Conservation (phyloP, 148 eudicot genomes). For the Persicaria maculosa region DNA sequence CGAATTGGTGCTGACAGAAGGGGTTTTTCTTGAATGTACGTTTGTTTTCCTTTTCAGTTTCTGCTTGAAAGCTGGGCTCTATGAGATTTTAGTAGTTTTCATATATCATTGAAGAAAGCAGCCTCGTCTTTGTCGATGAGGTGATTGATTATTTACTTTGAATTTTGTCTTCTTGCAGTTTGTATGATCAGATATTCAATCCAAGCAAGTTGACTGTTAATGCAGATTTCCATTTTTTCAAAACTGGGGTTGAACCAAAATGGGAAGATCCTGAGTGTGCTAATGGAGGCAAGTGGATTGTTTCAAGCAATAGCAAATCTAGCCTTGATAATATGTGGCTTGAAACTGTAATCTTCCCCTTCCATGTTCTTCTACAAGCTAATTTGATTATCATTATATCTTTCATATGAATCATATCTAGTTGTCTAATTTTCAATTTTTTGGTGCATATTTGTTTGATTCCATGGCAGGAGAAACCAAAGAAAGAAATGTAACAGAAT, state of each 20-base stretch:
- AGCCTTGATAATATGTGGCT: slow-evolving; percentile 80
- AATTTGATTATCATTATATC: not conserved
- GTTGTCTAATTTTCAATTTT: slow-evolving; percentile 13
- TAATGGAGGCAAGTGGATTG: slow-evolving; percentile 91
- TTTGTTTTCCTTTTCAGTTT: no score
- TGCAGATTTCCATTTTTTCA: slow-evolving; percentile 90
- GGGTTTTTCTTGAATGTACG: no score
- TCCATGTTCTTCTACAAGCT: not conserved
- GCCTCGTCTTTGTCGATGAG: not conserved
- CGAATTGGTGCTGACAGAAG: no score
- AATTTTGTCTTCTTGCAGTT: slow-evolving; percentile 40
- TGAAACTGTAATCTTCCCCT: slow-evolving; percentile 55
- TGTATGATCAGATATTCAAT: slow-evolving; percentile 73
- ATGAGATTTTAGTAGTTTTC: no score
- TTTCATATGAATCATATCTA: not conserved
- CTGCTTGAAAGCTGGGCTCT: no score
- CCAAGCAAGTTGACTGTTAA: slow-evolving; percentile 66
- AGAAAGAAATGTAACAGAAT: no score
- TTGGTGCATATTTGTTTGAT: not conserved
- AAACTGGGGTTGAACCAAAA: slow-evolving; percentile 86
- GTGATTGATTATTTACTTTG: slow-evolving; percentile 12
- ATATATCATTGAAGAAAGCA: not conserved
- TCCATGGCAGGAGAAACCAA: no score
- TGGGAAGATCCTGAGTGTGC: slow-evolving; percentile 99
- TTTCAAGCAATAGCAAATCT: slow-evolving; percentile 43